These are phyloP conservation scores for Leccinellum albellum DNA, from an alignment of 768 basidiomycete species.

Conservation along the genomic window DNA sequence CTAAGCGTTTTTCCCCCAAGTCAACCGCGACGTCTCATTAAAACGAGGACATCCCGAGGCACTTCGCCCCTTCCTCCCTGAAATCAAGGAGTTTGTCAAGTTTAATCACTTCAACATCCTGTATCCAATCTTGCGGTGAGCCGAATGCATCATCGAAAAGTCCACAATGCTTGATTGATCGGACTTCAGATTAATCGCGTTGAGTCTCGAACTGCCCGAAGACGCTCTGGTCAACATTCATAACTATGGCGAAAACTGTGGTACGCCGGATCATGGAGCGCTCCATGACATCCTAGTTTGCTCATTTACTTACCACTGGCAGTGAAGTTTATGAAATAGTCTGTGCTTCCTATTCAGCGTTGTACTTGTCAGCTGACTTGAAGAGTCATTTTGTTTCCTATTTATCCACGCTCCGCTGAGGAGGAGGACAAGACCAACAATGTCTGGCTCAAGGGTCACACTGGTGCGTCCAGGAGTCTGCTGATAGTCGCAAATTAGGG, in stretches of 20 bases:
- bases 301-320: slow-evolving; percentile 22
- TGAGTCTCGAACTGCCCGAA: slow-evolving; percentile 53
- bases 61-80: slow-evolving; percentile 31
- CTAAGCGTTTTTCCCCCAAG: slow-evolving; percentile 25
- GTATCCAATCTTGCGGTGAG: slow-evolving; percentile 44
- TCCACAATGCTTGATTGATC: background rate
- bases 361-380: background rate
- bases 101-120: slow-evolving; percentile 52
- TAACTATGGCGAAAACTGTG: slow-evolving; percentile 42
- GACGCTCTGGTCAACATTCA: slow-evolving; percentile 49
- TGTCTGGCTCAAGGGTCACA: slow-evolving; percentile 61
- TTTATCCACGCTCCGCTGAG: slow-evolving; percentile 47
- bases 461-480: slow-evolving; percentile 32
- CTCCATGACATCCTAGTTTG: background rate
- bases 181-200: slow-evolving; percentile 41
- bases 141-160: background rate
- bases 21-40: slow-evolving; percentile 43
- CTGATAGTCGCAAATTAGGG: too few species aligned
- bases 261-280: slow-evolving; percentile 22
- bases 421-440: slow-evolving; percentile 50
- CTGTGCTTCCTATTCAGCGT: slow-evolving; percentile 11
- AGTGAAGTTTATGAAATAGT: slow-evolving; percentile 72
- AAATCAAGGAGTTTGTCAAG: slow-evolving; percentile 43
- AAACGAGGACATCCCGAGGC: slow-evolving; percentile 48
- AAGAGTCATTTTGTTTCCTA: slow-evolving; percentile 11